Evolutionary conservation across 2,329 filamentous ascomycete genomes (phyloP).

Genomic region (Cladosporium sp.): DNA sequence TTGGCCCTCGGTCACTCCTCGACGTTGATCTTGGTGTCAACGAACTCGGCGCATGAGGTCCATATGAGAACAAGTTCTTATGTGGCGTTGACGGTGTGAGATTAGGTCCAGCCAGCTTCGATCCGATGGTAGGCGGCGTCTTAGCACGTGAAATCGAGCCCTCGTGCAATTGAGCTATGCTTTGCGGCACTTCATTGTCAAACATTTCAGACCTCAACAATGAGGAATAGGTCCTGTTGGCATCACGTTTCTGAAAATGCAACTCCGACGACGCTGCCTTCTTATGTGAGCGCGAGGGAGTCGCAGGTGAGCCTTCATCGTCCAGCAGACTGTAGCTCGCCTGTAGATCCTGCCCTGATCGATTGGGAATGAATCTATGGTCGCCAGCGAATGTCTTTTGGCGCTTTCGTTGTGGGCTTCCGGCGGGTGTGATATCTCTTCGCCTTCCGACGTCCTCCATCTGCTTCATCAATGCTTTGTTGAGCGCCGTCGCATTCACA

Average conservation of each 20-base stretch:
- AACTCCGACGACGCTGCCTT: constrained; percentile 83
- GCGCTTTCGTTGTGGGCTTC: constrained; percentile 65
- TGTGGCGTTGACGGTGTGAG: constrained; percentile 92
- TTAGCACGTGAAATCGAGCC: constrained; percentile 53
- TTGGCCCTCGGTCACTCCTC: constrained; percentile 79
- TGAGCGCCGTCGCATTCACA: constrained; percentile 56
- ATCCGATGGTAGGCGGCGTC: constrained; percentile 69
- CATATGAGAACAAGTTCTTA: constrained; percentile 85
- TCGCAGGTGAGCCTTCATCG: constrained; percentile 89
- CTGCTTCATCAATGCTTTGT: constrained; percentile 55
- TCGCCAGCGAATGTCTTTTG: constrained; percentile 60
- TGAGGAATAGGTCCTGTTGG: constrained; percentile 86
- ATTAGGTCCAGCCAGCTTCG: constrained; percentile 63
- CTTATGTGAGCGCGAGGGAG: constrained; percentile 79
- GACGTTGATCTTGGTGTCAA: constrained; percentile 60
- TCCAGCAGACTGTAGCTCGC: constrained; percentile 89
- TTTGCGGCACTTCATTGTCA: constrained; percentile 81
- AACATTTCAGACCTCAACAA: constrained; percentile 89
- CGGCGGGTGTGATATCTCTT: constrained; percentile 56
- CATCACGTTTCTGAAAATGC: constrained; percentile 93
- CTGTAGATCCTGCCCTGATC: constrained; percentile 86
- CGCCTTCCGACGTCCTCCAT: constrained; percentile 57
- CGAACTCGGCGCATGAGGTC: constrained; percentile 81
- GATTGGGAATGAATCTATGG: constrained; percentile 85
- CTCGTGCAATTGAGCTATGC: constrained; percentile 60